A percentile compares a stretch with the other conserved stretches of the same genome.
phyloP scores from a whole-genome alignment of 805 yeast species.

The Yamadazyma endophytica region DNA sequence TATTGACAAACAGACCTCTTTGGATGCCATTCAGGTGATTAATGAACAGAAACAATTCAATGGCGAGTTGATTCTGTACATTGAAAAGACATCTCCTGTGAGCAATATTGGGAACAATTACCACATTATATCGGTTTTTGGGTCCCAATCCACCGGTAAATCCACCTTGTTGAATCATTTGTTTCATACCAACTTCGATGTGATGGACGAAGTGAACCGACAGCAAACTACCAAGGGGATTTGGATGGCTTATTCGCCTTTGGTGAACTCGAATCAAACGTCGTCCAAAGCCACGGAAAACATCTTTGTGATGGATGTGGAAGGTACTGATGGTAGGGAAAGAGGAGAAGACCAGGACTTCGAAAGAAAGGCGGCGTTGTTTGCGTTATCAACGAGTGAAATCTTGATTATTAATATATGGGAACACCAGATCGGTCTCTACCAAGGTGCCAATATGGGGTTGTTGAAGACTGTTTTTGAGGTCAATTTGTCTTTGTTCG shows the following conservation, averaged over 20 bases:
- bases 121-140: constrained; percentile 93
- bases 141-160: constrained; percentile 95
- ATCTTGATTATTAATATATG: constrained; percentile 88
- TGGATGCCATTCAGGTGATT: constrained; percentile 56
- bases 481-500: constrained; percentile 84
- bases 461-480: constrained; percentile 92
- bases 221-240: constrained; percentile 71
- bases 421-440: constrained; percentile 96
- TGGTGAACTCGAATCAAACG: constrained; percentile 16
- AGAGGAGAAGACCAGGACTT: constrained; percentile 98
- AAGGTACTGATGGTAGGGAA: constrained; percentile 97
- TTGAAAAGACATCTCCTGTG: constrained; percentile 26
- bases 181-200: constrained; percentile 85
- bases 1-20: constrained; percentile 21
- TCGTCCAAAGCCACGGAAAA: constrained; percentile 31
- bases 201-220: constrained; percentile 83
- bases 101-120: constrained; percentile 61
- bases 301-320: constrained; percentile 90
- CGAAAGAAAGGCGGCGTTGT: constrained; percentile 92
- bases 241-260: constrained; percentile 41
- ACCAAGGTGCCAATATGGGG: constrained; percentile 98
- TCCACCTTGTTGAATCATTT: constrained; percentile 84
- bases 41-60: constrained; percentile 58
- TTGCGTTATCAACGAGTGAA: constrained; percentile 90
- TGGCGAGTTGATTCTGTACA: constrained; percentile 25